These are phyloP conservation scores for Saccharomyces hybrid DNA, from an alignment of 1,139 yeast genomes.

Conservation along the genomic window DNA sequence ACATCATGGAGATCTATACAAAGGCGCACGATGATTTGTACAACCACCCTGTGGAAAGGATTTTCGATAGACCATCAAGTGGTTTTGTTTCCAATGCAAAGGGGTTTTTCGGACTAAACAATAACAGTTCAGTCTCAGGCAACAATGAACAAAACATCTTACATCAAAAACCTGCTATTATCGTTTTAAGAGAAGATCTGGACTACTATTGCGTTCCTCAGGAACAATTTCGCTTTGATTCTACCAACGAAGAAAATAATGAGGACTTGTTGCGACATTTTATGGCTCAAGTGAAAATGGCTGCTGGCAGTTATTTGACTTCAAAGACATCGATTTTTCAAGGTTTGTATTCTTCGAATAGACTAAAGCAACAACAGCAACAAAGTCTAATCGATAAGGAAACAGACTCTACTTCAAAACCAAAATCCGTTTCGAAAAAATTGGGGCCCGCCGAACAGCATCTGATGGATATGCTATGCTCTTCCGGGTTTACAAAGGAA, in stretches of 20 bases:
- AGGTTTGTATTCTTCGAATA: constrained; percentile 45
- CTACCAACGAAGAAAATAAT: constrained; percentile 22
- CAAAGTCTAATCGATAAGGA: neutral
- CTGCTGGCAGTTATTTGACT: constrained; percentile 59
- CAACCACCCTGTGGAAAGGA: constrained; percentile 26
- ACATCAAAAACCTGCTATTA: constrained; percentile 79
- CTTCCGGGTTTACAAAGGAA: constrained; percentile 67
- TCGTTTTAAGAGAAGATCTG: constrained; percentile 86
- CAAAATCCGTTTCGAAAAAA: constrained; percentile 31
- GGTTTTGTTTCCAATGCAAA: constrained; percentile 33
- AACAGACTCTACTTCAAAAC: neutral
- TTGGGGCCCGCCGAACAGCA: constrained; percentile 94
- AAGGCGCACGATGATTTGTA: constrained; percentile 28
- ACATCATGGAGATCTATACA: constrained; percentile 55
- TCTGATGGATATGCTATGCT: constrained; percentile 86
- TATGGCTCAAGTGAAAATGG: constrained; percentile 58
- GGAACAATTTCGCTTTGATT: constrained; percentile 33
- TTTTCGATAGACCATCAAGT: constrained; percentile 17
- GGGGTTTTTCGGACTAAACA: constrained; percentile 27
- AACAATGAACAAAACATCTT: constrained; percentile 48
- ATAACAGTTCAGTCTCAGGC: constrained; percentile 20
- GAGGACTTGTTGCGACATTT: constrained; percentile 28
- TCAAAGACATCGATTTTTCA: constrained; percentile 58
- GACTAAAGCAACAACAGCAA: constrained; percentile 24
- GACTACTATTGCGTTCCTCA: constrained; percentile 84